Conservation (phyloP, 78 protist species). For the Dictyostelium firmibasis region DNA sequence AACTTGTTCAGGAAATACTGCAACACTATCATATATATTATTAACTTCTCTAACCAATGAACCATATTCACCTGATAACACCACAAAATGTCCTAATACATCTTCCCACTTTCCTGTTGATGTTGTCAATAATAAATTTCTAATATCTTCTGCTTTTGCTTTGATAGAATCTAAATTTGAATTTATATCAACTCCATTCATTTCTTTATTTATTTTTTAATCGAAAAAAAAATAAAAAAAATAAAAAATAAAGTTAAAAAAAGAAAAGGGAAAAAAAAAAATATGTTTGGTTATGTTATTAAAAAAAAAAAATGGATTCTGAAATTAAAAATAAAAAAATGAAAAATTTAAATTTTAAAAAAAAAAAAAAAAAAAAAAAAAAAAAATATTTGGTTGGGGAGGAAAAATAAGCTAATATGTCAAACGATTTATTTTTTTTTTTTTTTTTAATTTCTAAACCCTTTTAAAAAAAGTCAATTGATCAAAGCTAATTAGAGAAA, state of each 20-base stretch:
- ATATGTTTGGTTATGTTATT: too few species aligned
- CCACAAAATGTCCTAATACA: conserved; percentile 40
- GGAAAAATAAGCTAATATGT: too few species aligned
- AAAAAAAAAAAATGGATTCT: neutral
- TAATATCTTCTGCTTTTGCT: conserved; percentile 62
- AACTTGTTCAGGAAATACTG: conserved; percentile 11
- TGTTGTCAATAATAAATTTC: conserved; percentile 35
- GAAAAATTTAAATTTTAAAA: too few species aligned
- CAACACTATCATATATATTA: neutral
- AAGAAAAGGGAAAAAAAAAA: neutral
- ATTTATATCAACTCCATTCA: conserved; percentile 41
- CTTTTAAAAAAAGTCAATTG: too few species aligned
- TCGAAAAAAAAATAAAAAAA: neutral
- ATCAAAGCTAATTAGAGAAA: too few species aligned
- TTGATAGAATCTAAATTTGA: conserved; percentile 41
- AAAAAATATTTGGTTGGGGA: too few species aligned
- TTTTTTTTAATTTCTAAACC: too few species aligned
- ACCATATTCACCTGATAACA: conserved; percentile 58
- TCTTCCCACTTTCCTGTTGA: conserved; percentile 65
- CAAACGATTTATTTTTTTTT: too few species aligned
- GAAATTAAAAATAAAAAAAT: too few species aligned
- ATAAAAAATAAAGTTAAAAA: neutral
- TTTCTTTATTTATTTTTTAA: neutral
- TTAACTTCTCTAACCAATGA: conserved; percentile 21
- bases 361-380: too few species aligned